phyloP scores from a whole-genome alignment of 73 alveolate genomes.

The Diophrys appendiculata region DNA sequence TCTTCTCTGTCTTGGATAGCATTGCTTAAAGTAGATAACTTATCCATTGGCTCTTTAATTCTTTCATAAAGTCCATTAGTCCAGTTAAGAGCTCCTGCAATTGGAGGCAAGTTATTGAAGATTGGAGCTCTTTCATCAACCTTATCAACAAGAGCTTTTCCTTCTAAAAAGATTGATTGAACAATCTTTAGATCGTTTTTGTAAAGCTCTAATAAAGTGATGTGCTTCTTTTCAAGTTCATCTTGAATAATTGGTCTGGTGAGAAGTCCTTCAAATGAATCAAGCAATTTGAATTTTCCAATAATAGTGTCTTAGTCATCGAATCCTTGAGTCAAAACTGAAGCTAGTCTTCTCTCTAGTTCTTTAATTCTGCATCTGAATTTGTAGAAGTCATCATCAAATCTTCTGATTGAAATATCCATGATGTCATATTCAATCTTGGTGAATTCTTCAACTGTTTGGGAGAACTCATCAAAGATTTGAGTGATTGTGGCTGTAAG shows the following conservation, averaged over 20 bases:
- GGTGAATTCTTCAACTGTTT: slow-evolving; percentile 95
- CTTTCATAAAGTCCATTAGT: slow-evolving; percentile 97
- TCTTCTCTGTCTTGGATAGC: slow-evolving; percentile 98
- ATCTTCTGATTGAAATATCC: slow-evolving; percentile 97
- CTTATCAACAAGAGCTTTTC: slow-evolving; percentile 96
- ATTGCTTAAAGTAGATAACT: slow-evolving; percentile 87
- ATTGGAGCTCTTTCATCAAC: slow-evolving; percentile 96
- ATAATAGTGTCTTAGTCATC: slow-evolving; percentile 96
- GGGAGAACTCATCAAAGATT: slow-evolving; percentile 94
- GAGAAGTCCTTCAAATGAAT: slow-evolving; percentile 98
- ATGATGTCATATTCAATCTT: slow-evolving; percentile 96
- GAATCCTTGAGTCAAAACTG: slow-evolving; percentile 98
- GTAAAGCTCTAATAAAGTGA: slow-evolving; percentile 93
- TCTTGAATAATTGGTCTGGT: slow-evolving; percentile 99
- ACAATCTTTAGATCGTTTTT: slow-evolving; percentile 94
- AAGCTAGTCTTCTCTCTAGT: slow-evolving; percentile 98
- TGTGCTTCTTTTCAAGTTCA: slow-evolving; percentile 99
- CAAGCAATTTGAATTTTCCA: slow-evolving; percentile 95
- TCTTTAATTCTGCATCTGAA: slow-evolving; percentile 96
- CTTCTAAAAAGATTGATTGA: slow-evolving; percentile 91
- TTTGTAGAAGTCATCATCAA: slow-evolving; percentile 98
- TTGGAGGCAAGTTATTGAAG: slow-evolving; percentile 99
- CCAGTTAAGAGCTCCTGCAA: slow-evolving; percentile 99
- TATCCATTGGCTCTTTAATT: slow-evolving; percentile 98
- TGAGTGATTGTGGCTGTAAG: slow-evolving; percentile 96